phyloP scores from a whole-genome alignment of 2,329 filamentous ascomycete species.

The Aspergillus novoparasiticus region DNA sequence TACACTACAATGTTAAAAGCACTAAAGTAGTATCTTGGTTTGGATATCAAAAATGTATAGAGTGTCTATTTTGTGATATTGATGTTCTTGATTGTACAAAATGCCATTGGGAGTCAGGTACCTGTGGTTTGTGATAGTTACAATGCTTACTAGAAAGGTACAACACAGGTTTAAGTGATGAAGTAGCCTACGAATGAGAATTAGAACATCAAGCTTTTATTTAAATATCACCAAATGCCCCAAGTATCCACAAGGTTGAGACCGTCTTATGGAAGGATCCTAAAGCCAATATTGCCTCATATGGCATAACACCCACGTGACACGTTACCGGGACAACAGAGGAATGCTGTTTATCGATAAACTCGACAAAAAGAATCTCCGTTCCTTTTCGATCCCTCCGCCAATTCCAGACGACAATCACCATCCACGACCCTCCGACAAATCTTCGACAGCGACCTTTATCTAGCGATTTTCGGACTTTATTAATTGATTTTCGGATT shows the following conservation, averaged over 20 bases:
- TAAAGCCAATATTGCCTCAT: constrained; percentile 18
- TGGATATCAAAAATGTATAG: neutral
- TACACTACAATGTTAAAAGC: neutral
- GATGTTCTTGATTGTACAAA: neutral
- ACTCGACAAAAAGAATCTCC: constrained; percentile 17
- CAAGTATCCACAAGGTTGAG: neutral
- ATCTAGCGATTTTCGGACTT: neutral
- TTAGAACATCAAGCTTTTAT: neutral
- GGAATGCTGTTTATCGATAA: constrained; percentile 42
- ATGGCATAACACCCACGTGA: constrained; percentile 28
- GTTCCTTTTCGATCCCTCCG: neutral
- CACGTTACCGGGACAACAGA: constrained; percentile 35
- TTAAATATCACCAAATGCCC: neutral
- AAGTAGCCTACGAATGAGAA: neutral
- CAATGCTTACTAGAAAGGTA: neutral
- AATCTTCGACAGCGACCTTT: constrained; percentile 5
- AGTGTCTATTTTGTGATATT: neutral
- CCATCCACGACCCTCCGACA: neutral
- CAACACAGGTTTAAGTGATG: neutral
- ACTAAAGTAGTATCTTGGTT: neutral
- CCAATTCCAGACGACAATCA: constrained; percentile 6
- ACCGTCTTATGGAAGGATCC: too few relatives aligned
- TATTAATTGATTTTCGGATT: neutral
- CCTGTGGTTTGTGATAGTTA: neutral
- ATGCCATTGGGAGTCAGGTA: neutral